These are phyloP conservation scores for Boletus rubroflammeus DNA, from an alignment of 768 basidiomycete species.

Conservation along the genomic window DNA sequence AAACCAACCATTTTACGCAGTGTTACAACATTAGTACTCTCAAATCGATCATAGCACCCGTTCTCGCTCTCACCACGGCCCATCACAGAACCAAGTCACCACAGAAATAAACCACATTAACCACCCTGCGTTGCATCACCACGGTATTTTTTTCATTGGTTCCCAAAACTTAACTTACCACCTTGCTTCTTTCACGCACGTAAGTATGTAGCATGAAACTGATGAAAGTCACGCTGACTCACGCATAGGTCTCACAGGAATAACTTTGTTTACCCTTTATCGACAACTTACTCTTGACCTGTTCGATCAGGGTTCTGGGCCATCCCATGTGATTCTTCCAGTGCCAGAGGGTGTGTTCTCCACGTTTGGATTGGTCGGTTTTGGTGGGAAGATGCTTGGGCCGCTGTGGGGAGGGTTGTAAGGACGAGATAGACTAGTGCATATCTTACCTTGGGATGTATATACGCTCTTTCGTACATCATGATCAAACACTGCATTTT, in stretches of 20 bases:
- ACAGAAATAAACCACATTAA: not conserved
- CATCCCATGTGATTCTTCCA: not conserved
- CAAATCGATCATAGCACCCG: not conserved
- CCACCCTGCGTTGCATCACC: not conserved
- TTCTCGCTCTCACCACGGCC: not conserved
- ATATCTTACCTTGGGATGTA: not conserved
- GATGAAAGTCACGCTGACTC: too few relatives aligned
- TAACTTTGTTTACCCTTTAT: not conserved
- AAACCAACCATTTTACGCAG: not conserved
- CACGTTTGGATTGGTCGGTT: not conserved
- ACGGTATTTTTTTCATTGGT: not conserved
- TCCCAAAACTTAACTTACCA: not conserved
- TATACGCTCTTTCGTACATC: not conserved
- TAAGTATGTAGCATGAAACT: not conserved
- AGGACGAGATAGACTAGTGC: not conserved
- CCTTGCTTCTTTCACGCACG: constrained; percentile 4
- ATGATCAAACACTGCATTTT: not conserved
- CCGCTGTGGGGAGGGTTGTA: not conserved
- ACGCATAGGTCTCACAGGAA: not conserved
- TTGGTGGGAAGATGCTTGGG: not conserved
- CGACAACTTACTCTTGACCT: not conserved
- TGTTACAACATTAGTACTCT: not conserved
- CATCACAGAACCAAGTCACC: not conserved
- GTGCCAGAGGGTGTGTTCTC: not conserved
- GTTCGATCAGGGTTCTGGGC: not conserved